Evolutionary conservation across 2,329 filamentous ascomycete genomes (phyloP).

Genomic region (Setomelanomma holmii): DNA sequence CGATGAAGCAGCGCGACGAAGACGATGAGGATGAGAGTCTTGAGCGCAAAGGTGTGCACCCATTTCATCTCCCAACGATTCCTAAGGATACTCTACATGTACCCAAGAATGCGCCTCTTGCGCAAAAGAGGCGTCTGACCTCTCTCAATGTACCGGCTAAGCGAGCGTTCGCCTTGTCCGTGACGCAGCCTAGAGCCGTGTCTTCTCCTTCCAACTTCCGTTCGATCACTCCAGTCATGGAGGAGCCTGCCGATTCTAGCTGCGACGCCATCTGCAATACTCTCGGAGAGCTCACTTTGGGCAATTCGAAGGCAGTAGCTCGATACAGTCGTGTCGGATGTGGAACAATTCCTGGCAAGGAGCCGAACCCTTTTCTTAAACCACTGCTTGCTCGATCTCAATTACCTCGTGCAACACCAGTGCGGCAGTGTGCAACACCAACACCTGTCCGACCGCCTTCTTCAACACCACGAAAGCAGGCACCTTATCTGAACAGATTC

Average conservation of each 20-base stretch:
- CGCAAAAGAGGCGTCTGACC: conserved; percentile 23
- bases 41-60: conserved; percentile 56
- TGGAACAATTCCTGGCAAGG: conserved; percentile 39
- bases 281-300: conserved; percentile 35
- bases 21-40: conserved; percentile 49
- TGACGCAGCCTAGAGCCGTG: conserved; percentile 24
- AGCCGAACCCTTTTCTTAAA: conserved; percentile 29
- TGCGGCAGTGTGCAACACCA: conserved; percentile 17
- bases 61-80: conserved; percentile 50
- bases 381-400: conserved; percentile 25
- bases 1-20: conserved; percentile 54
- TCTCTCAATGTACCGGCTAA: conserved; percentile 24
- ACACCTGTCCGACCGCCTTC: conserved; percentile 23
- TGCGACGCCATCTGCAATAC: conserved; percentile 33
- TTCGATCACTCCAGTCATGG: conserved; percentile 32
- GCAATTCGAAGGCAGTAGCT: conserved; percentile 25
- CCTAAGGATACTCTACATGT: conserved; percentile 37
- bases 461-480: conserved; percentile 38
- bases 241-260: conserved; percentile 39
- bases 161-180: conserved; percentile 20
- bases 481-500: conserved; percentile 71
- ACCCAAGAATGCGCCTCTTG: conserved; percentile 33
- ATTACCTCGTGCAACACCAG: conserved; percentile 35
- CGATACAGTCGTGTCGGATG: conserved; percentile 28
- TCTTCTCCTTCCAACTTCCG: conserved; percentile 34